Conservation (phyloP, 208 protist species). For the Crithidia sp. region DNA sequence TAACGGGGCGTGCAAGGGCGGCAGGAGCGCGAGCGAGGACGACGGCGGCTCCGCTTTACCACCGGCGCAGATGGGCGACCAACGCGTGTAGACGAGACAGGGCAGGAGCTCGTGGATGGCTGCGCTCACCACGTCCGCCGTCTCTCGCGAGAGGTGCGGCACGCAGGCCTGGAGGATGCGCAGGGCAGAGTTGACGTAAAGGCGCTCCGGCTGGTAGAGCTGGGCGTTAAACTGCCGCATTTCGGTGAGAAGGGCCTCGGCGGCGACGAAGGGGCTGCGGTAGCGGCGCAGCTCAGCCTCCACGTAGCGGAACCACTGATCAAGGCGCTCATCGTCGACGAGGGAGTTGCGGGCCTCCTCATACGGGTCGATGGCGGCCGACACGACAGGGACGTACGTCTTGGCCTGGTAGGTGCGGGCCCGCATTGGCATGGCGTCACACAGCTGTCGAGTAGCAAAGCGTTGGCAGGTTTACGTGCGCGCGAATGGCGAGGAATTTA, state of each 20-base stretch:
- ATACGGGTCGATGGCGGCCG: constrained; percentile 80
- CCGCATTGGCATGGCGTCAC: constrained; percentile 18
- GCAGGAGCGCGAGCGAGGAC: not conserved
- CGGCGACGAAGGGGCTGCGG: constrained; percentile 84
- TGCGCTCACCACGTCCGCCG: constrained; percentile 54
- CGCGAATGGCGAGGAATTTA: not conserved
- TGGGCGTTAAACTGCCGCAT: constrained; percentile 48
- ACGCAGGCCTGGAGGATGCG: constrained; percentile 74
- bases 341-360: constrained; percentile 36
- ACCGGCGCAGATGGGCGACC: not conserved
- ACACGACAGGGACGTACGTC: constrained; percentile 36
- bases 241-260: constrained; percentile 75
- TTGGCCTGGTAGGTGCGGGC: constrained; percentile 28
- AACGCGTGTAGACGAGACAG: constrained; percentile 77
- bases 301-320: constrained; percentile 68
- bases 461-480: not conserved
- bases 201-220: constrained; percentile 48
- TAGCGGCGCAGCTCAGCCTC: constrained; percentile 60
- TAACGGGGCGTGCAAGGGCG: not conserved
- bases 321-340: constrained; percentile 49
- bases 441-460: too few relatives aligned
- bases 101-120: constrained; percentile 82
- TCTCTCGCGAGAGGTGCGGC: constrained; percentile 42
- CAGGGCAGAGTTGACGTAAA: constrained; percentile 77
- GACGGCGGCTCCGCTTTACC: not conserved